Base-by-base conservation (phyloP, 2,329 filamentous ascomycete genomes). In the Aspergillus pseudoglaucus region DNA sequence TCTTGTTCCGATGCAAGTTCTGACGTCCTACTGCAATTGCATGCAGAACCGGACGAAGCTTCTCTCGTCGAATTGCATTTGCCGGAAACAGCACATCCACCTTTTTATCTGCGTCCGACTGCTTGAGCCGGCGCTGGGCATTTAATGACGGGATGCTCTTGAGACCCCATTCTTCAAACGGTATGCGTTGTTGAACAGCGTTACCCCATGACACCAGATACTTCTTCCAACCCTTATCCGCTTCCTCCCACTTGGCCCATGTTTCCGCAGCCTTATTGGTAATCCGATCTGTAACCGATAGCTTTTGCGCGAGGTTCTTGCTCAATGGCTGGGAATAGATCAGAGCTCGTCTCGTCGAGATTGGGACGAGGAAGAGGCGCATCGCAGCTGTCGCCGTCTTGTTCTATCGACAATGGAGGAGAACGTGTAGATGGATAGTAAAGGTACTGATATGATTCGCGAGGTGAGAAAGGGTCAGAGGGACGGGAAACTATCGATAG, bases 161-260 rank as follows among this genome's bases (percentile, higher is more conserved):
- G 57, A 98, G 77, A 0, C 88, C 90, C 93, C 93, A 98, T 84
- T 98, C 93, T 71, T 97, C 88, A 66, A 88, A 96, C 2, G 93
- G 88, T 60, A 98, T 95, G 53, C 88, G 82, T 59, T 88, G 84
- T 52, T 98, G 81, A 14, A 88, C 82, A 43, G 82, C 75, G 71
- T 98, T 96, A 47, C 93, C 93, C 68, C 91, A 94, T 50, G 80
- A 77, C 45, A 93, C 91, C 17, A 96, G 78, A 58, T 82, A 82
- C 64, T 86, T 89, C 75, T 96, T 89, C 93, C 93, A 97, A 46
- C 88, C 87, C 40, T 76, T 77, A 15, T 90, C 83, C 56, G 85
- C 85, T 66, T 85, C 83, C 70, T 97, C 93, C 90, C 91, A 97
- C 49, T 76, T 74, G 3, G 87, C 79, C 91, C 91, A 97, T 39